Evolutionary conservation across 2,329 filamentous ascomycete species (phyloP).

Genomic region (Fusarium burgessii): DNA sequence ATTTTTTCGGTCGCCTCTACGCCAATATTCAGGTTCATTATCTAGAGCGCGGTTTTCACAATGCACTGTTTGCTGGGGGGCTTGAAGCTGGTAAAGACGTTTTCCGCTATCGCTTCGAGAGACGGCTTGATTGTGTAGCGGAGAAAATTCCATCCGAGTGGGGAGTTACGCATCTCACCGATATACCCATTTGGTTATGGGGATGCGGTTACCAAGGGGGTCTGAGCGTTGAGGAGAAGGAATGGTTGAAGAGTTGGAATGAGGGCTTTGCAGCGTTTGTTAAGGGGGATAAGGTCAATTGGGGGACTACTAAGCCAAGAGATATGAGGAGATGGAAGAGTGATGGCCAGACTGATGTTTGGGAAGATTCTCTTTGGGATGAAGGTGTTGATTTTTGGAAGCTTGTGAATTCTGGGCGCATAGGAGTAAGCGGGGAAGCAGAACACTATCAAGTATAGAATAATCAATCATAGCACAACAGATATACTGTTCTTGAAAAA

Average conservation of each 20-base stretch:
- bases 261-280: neutral
- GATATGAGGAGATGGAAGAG: neutral
- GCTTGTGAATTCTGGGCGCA: accelerated
- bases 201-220: accelerated
- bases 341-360: neutral
- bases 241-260: neutral
- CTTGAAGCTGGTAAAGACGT: neutral
- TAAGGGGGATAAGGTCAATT: neutral
- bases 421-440: accelerated
- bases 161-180: neutral
- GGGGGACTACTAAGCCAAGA: accelerated
- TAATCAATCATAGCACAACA: too few species aligned
- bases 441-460: too few species aligned
- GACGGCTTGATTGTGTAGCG: neutral
- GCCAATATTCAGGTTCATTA: neutral
- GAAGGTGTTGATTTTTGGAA: neutral
- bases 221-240: neutral
- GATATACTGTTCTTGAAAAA: too few species aligned
- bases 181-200: neutral
- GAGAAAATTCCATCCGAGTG: neutral
- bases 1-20: neutral
- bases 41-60: neutral
- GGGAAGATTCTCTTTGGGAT: neutral
- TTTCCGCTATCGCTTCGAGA: neutral
- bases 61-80: neutral